Base-by-base conservation (phyloP, 2,329 filamentous ascomycete species). In the Colletotrichum tabaci region DNA sequence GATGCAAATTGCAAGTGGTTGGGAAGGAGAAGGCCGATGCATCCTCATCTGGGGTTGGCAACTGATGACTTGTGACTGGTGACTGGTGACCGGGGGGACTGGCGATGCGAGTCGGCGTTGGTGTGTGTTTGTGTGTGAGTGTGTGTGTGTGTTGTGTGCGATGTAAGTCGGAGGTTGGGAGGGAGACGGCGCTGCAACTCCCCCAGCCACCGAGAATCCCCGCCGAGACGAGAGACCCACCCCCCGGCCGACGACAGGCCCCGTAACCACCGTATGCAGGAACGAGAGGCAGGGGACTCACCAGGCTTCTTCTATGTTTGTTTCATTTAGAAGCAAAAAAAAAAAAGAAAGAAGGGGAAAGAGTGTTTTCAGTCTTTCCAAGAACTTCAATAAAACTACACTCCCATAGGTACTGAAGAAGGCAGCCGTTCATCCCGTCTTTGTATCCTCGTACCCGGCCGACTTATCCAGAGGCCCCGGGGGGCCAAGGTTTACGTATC, bases 221-320 rank as follows among this genome's bases (percentile, higher is more conserved):
- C 62, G 35, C 66, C 56, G 30, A 56, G 46, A 53, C n/a, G 44
- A 64, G 57, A 42, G 40, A 23, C 30, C 2, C 21, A 47, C 57
- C 46, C 21, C 9, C 55, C 55, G 53, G 44, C 26, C 63, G 67
- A 38, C 57, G 58, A 64, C 67, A 71, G 57, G 56, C 57, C 46
- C 63, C 53, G 64, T 63, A 57, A 58, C 57, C 65, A 46, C 68
- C 65, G 68, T 52, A 71, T 57, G 58, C 68, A 71, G 68, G 68
- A 64, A 46, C 26, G 9, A 26, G 16, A 26, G 46, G 40, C 42
- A 57, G 38, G 64, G 66, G 47, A 50, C 68, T 68, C 15, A 60
- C 65, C 53, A 30, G 16, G 10, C 18, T 6, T 52, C 23, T 52
- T 9, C 10, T 18, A 16, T 4, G 15, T 15, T 23, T 15, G n/a